phyloP scores from a whole-genome alignment of 805 yeast genomes.

The Wickerhamomyces hampshirensis region DNA sequence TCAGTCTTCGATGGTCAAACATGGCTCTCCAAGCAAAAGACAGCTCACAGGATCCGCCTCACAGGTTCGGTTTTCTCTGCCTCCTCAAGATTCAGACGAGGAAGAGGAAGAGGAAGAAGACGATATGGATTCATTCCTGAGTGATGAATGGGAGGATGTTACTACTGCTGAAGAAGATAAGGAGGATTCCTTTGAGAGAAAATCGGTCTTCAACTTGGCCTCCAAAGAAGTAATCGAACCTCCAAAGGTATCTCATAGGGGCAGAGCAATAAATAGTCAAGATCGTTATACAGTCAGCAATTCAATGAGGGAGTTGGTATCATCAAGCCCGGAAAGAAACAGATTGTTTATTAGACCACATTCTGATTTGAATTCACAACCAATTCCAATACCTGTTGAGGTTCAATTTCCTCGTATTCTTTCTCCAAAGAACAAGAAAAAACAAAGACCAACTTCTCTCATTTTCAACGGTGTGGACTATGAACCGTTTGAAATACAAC shows the following conservation, averaged over 20 bases:
- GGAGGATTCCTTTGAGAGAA: constrained; percentile 6
- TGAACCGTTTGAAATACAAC: constrained; percentile 21
- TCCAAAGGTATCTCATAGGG: too few relatives aligned
- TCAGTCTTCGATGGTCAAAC: constrained; percentile 25
- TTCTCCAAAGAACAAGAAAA: constrained; percentile 29
- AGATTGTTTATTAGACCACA: constrained; percentile 31
- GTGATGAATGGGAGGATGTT: constrained; percentile 12
- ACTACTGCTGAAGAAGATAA: constrained; percentile 6
- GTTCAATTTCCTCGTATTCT: constrained; percentile 32
- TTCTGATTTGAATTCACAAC: constrained; percentile 30
- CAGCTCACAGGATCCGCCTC: constrained; percentile 23
- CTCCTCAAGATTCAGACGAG: constrained; percentile 7
- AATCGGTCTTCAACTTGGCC: constrained; percentile 10
- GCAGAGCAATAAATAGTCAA: neutral
- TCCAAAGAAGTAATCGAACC: constrained; percentile 9
- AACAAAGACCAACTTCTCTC: constrained; percentile 25
- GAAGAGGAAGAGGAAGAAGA: constrained; percentile 8
- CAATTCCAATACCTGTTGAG: constrained; percentile 34
- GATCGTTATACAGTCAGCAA: constrained; percentile 13
- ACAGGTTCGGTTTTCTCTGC: constrained; percentile 26
- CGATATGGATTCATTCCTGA: constrained; percentile 8
- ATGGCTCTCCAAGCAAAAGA: constrained; percentile 25
- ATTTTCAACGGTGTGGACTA: constrained; percentile 34
- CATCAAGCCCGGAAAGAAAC: constrained; percentile 16
- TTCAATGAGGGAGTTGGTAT: constrained; percentile 17